phyloP scores from a whole-genome alignment of 2,329 filamentous ascomycete genomes.

The Cladorrhinum sp. region DNA sequence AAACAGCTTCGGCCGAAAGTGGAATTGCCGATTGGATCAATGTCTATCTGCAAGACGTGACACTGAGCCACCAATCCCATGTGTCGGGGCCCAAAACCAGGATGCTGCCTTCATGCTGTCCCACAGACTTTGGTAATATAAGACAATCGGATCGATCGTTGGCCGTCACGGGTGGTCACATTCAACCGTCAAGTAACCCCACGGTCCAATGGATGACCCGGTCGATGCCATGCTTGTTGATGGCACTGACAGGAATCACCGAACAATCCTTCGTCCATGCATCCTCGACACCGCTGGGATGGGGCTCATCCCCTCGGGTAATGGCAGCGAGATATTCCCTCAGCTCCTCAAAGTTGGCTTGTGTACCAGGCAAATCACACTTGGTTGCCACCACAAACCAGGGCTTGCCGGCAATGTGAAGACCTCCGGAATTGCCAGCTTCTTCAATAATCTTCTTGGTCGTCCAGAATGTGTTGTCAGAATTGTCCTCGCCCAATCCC shows the following conservation, averaged over 20 bases:
- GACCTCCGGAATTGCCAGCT: constrained; percentile 36
- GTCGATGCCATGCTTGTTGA: constrained; percentile 79
- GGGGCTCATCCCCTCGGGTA: constrained; percentile 57
- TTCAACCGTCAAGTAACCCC: constrained; percentile 56
- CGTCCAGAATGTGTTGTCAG: constrained; percentile 21
- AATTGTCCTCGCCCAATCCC: constrained; percentile 40
- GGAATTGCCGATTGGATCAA: neutral
- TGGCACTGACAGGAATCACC: constrained; percentile 84
- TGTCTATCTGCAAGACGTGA: neutral
- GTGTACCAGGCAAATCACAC: constrained; percentile 75
- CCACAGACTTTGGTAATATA: neutral
- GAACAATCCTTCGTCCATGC: constrained; percentile 61
- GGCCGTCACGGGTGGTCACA: neutral
- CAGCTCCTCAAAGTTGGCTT: constrained; percentile 70
- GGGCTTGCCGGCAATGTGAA: constrained; percentile 87
- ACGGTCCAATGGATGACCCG: constrained; percentile 70
- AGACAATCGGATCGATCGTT: neutral
- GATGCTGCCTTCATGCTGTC: neutral
- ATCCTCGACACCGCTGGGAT: constrained; percentile 66
- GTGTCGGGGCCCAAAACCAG: neutral
- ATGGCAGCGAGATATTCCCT: constrained; percentile 68
- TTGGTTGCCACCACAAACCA: constrained; percentile 98
- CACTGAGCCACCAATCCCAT: too few relatives aligned
- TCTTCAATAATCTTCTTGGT: constrained; percentile 29
- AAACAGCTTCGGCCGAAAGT: neutral